phyloP scores from a whole-genome alignment of 441 rosid species.

The Omphalea diandra region DNA sequence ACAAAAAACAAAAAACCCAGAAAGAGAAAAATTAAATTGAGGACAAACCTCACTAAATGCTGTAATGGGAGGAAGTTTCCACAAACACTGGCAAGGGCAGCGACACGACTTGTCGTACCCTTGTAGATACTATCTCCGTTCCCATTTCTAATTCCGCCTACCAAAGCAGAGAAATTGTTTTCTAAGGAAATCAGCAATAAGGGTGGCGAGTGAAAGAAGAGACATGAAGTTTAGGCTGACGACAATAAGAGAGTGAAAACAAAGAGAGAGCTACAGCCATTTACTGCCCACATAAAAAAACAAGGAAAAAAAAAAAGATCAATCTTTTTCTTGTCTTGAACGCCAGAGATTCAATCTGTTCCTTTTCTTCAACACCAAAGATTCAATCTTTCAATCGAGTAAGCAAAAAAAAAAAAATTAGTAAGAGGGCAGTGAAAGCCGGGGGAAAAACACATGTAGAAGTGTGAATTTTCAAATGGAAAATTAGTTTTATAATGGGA shows the following conservation, averaged over 20 bases:
- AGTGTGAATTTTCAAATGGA: no score
- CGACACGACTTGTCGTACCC: neutral
- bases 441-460: no score
- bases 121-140: slow-evolving; percentile 1
- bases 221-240: neutral
- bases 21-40: neutral
- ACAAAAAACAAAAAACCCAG: neutral
- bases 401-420: no score
- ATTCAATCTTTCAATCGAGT: no score
- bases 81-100: slow-evolving; percentile 34
- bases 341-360: no score
- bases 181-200: neutral
- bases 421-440: no score
- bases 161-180: neutral
- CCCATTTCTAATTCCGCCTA: neutral
- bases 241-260: slow-evolving; percentile 22
- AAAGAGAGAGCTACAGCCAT: slow-evolving; percentile 23
- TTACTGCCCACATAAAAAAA: no score
- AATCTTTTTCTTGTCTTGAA: no score
- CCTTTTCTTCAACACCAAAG: no score
- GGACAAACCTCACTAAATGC: slow-evolving; percentile 54
- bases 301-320: neutral
- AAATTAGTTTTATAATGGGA: no score
- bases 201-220: no score
- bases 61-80: slow-evolving; percentile 30